Evolutionary conservation across 768 basidiomycete genomes (phyloP).

Genomic region (Trametes villosa): DNA sequence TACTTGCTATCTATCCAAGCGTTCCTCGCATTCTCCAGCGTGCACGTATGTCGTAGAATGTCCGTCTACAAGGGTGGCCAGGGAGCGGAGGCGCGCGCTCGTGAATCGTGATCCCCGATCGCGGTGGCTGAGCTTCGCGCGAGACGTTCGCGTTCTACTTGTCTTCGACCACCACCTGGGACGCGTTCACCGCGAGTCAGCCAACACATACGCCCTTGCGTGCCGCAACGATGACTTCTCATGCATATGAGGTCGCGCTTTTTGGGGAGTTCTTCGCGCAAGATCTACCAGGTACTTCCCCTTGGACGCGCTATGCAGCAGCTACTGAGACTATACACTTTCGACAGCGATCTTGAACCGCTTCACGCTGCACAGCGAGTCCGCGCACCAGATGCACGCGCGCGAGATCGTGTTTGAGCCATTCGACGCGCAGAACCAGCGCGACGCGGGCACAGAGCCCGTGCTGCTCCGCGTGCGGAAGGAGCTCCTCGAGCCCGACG

Average conservation of each 20-base stretch:
- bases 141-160: too few relatives aligned
- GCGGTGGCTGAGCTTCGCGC: background rate
- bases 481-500: constrained; percentile 63
- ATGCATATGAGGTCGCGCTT: constrained; percentile 80
- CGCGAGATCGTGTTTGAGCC: constrained; percentile 86
- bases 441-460: constrained; percentile 67
- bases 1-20: background rate
- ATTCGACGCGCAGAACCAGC: constrained; percentile 63
- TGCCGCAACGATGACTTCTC: constrained; percentile 44
- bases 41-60: too few relatives aligned
- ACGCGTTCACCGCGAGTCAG: background rate
- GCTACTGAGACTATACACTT: background rate
- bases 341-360: constrained; percentile 72
- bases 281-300: constrained; percentile 50
- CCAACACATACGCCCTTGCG: too few relatives aligned
- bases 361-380: constrained; percentile 81
- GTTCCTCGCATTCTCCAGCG: too few relatives aligned
- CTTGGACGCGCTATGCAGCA: background rate
- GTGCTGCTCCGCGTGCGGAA: constrained; percentile 74
- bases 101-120: too few relatives aligned
- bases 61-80: too few relatives aligned
- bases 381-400: constrained; percentile 70
- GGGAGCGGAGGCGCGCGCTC: background rate
- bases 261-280: constrained; percentile 81
- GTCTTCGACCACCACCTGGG: background rate